These are phyloP conservation scores for Nepenthes gracilis DNA, from an alignment of 148 eudicot species.

Conservation along the genomic window DNA sequence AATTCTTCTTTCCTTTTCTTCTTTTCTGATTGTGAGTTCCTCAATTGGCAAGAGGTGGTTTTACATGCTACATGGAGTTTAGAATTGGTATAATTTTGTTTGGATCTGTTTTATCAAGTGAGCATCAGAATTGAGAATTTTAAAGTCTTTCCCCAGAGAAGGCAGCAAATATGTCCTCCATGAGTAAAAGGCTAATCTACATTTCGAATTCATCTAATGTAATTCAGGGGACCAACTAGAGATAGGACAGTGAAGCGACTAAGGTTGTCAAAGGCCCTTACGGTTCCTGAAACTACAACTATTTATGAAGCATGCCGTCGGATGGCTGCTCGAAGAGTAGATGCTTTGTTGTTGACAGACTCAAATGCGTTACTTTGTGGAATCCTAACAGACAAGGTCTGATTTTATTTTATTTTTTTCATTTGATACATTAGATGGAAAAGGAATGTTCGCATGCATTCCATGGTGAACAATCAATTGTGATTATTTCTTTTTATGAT, in stretches of 20 bases:
- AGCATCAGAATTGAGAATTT: no score
- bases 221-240: slow-evolving; percentile 59
- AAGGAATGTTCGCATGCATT: neutral
- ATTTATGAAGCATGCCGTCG: slow-evolving; percentile 82
- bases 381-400: slow-evolving; percentile 91
- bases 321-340: slow-evolving; percentile 87
- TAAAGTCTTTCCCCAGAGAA: no score
- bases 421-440: slow-evolving; percentile 3
- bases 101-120: no score
- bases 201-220: neutral
- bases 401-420: slow-evolving; percentile 1
- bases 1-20: neutral
- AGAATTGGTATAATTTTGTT: no score
- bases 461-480: neutral
- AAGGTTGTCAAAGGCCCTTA: slow-evolving; percentile 83
- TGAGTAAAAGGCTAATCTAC: no score
- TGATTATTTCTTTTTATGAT: slow-evolving; percentile 5
- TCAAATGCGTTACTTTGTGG: slow-evolving; percentile 93
- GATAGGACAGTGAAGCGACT: slow-evolving; percentile 88
- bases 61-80: neutral
- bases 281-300: slow-evolving; percentile 84
- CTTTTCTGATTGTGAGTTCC: neutral
- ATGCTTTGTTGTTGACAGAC: slow-evolving; percentile 90
- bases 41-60: neutral
- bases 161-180: no score